A percentile compares a stretch with the other conserved stretches of the same genome.
These are phyloP conservation scores for Hypoxylon sp. DNA, from an alignment of 2,329 filamentous ascomycete genomes.

Conservation along the genomic window DNA sequence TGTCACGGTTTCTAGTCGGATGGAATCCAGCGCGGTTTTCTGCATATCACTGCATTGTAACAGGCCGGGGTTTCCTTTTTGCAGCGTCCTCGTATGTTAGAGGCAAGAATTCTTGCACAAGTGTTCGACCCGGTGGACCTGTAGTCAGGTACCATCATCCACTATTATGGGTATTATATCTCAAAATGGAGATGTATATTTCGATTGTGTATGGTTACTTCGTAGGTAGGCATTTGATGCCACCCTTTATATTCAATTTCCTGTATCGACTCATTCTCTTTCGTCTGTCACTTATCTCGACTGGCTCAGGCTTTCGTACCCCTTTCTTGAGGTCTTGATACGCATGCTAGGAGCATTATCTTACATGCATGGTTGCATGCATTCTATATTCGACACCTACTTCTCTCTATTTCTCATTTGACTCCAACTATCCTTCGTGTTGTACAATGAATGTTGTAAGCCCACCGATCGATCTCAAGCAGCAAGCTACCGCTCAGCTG, in stretches of 20 bases:
- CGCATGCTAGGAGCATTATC: slow-evolving; percentile 22
- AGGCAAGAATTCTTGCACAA: slow-evolving; percentile 25
- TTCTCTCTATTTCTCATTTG: slow-evolving; percentile 10
- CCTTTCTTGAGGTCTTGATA: slow-evolving; percentile 16
- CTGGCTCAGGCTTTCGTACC: slow-evolving; percentile 13
- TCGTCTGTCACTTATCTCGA: slow-evolving; percentile 10
- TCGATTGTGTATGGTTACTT: slow-evolving; percentile 11
- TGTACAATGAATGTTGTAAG: slow-evolving; percentile 33
- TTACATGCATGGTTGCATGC: slow-evolving; percentile 37
- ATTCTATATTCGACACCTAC: slow-evolving; percentile 25
- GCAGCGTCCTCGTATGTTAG: slow-evolving; percentile 24
- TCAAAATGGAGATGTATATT: slow-evolving; percentile 24
- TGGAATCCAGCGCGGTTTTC: slow-evolving; percentile 28
- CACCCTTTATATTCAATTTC: slow-evolving; percentile 12
- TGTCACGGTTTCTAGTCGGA: slow-evolving; percentile 37
- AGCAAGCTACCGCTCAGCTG: slow-evolving; percentile 32
- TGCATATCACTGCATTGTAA: slow-evolving; percentile 38
- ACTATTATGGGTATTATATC: slow-evolving; percentile 21
- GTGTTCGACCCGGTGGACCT: slow-evolving; percentile 29
- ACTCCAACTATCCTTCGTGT: slow-evolving; percentile 4
- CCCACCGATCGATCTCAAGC: slow-evolving; percentile 35
- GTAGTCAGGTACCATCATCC: slow-evolving; percentile 28
- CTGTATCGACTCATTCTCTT: not conserved
- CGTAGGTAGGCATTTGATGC: slow-evolving; percentile 15
- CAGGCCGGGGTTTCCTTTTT: slow-evolving; percentile 31